Conservation (phyloP, 148 eudicot species). For the Rhododendron kiyosumense region DNA sequence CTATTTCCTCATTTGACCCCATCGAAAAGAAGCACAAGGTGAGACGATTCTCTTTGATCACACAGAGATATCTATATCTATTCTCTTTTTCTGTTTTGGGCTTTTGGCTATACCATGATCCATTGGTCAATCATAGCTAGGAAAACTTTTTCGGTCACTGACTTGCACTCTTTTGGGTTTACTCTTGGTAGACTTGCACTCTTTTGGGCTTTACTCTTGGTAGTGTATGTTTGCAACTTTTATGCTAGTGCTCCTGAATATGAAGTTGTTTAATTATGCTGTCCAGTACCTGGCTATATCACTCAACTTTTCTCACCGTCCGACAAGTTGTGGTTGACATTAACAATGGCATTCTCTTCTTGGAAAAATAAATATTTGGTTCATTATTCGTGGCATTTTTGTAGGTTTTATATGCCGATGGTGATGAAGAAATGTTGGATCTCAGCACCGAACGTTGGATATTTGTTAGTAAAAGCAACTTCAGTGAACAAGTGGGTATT, state of each 20-base stretch:
- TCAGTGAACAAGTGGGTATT: slow-evolving; percentile 26
- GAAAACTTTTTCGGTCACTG: not conserved
- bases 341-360: not conserved
- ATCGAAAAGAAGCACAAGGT: slow-evolving; percentile 49
- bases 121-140: too few species aligned
- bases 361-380: not conserved
- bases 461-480: slow-evolving; percentile 24
- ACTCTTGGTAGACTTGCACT: not conserved
- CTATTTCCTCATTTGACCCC: slow-evolving; percentile 44
- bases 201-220: not conserved
- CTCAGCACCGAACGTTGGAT: slow-evolving; percentile 44
- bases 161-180: not conserved
- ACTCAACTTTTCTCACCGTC: not conserved
- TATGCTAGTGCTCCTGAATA: not conserved
- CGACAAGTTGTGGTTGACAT: not conserved
- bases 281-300: not conserved
- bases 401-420: slow-evolving; percentile 43
- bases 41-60: slow-evolving; percentile 3
- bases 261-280: not conserved
- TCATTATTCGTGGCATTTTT: not conserved
- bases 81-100: not conserved
- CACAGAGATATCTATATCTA: not conserved
- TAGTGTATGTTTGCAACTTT: not conserved
- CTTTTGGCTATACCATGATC: not conserved
- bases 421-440: slow-evolving; percentile 49